Base-by-base conservation (phyloP, 2,329 filamentous ascomycete species). In the Endoconidiophora polonica region DNA sequence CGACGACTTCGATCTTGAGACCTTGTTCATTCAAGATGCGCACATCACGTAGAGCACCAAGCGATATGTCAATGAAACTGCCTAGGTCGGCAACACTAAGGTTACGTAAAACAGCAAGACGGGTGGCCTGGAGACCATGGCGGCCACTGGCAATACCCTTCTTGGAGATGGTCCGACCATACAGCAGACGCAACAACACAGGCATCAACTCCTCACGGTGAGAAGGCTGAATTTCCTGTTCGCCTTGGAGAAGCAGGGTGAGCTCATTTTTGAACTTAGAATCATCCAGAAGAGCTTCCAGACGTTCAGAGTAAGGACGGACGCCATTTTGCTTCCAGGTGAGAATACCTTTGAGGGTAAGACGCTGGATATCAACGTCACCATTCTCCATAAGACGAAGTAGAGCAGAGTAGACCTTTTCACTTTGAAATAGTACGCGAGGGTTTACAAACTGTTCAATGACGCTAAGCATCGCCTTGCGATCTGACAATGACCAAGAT, bases 221-320 rank as follows among this genome's bases (percentile, higher is more conserved):
- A 46, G 82, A 76, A 5, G 79, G 68, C 56, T 81, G 79, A 56
- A 95, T 82, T 49, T 80, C 66, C 52, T 79, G 79, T 16, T 84
- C 80, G 14, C 82, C 76, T 59, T 86, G 82, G 48, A 98, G 74
- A 56, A 98, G 83, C 3, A 91, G 78, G 0, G 86, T 82, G n/a
- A 98, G 73, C 61, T 96, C 90, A 59, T 96, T 91, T 59, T 87
- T 86, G 66, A 96, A 94, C 45, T 85, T 77, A 22, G 84, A 80
- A 55, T 96, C 91, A 56, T 98, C 91, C 6, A 96, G 74, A 2
- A 98, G 70, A 57, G 86, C 88, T 54, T 86, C 74, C 22, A 98
- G 66, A 57, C 88, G 86, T 57, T 95, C 87, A 58, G 87, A 78
- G 59, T 96, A 94, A 0, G 79, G 73, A 53, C 73, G 74, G 46